Percentiles rank a stretch among this genome's conserved stretches.
Conservation (phyloP, 2,329 filamentous ascomycete genomes). For the Blumeriella jaapii region DNA sequence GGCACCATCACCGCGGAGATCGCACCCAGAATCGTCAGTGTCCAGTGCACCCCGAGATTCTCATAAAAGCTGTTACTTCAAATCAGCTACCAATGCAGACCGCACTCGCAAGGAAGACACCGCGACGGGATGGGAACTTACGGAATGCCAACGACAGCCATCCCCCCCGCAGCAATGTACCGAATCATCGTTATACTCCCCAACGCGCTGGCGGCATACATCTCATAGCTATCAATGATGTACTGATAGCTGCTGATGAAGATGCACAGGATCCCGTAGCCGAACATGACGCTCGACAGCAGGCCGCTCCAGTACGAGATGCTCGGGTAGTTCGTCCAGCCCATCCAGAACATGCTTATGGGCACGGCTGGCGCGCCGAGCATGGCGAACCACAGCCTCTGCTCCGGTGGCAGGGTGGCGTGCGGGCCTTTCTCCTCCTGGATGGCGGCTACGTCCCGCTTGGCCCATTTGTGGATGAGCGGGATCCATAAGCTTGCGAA, state of each 20-base stretch:
- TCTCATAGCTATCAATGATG: conserved; percentile 14
- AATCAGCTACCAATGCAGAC: conserved; percentile 32
- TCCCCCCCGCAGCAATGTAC: conserved; percentile 14
- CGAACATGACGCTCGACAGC: conserved; percentile 31
- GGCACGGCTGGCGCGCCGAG: conserved; percentile 13
- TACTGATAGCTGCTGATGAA: conserved; percentile 26
- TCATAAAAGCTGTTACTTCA: conserved; percentile 10
- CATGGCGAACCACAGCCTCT: conserved; percentile 14
- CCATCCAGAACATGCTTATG: conserved; percentile 15
- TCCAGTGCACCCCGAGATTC: conserved; percentile 18
- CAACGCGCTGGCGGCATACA: conserved; percentile 11
- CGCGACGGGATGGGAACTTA: conserved; percentile 23
- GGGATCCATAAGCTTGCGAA: conserved; percentile 26
- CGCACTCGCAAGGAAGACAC: neutral
- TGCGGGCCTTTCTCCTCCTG: conserved; percentile 7
- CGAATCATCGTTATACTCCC: conserved; percentile 13
- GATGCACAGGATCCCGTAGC: conserved; percentile 32
- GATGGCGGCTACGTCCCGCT: conserved; percentile 7
- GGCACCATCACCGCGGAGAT: conserved; percentile 17
- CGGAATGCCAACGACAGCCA: conserved; percentile 13
- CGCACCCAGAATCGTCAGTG: conserved; percentile 13
- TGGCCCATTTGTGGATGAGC: conserved; percentile 27
- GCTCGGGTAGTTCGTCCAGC: conserved; percentile 23
- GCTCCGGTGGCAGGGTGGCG: conserved; percentile 19
- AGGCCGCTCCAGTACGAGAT: conserved; percentile 32